A percentile compares a stretch with the other conserved stretches of the same genome.
phyloP scores from a whole-genome alignment of 805 yeast genomes.

The Starmerella asiatica region DNA sequence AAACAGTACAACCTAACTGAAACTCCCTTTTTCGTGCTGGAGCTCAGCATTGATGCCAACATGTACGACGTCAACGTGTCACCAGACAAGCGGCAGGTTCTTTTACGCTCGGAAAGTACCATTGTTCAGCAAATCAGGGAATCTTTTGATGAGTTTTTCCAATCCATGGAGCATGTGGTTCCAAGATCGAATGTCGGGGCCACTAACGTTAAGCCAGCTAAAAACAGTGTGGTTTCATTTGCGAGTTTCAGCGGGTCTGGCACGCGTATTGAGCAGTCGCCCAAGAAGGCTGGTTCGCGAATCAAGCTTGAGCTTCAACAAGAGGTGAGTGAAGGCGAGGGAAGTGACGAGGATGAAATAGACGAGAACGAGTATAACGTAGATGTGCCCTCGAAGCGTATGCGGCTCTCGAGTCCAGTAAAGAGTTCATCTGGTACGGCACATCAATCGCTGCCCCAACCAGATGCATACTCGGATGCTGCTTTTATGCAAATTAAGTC shows the following conservation, averaged over 20 bases:
- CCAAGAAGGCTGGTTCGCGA: not conserved
- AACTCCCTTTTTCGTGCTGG: conserved; percentile 52
- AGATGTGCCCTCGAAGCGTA: no score
- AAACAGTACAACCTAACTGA: conserved; percentile 59
- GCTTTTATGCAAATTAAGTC: no score
- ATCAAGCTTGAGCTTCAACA: not conserved
- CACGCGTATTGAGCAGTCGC: conserved; percentile 7
- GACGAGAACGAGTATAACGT: conserved; percentile 14
- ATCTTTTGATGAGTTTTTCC: conserved; percentile 38
- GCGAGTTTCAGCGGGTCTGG: conserved; percentile 16
- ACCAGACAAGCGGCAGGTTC: conserved; percentile 71
- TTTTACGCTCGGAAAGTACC: conserved; percentile 52
- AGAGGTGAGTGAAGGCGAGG: not conserved
- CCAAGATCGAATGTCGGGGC: conserved; percentile 21
- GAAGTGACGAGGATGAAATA: not conserved
- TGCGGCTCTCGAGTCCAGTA: no score
- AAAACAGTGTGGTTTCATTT: conserved; percentile 7
- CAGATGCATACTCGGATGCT: no score
- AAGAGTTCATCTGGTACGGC: no score
- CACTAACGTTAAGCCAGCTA: conserved; percentile 4
- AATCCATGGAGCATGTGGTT: conserved; percentile 28
- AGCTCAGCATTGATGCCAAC: conserved; percentile 40
- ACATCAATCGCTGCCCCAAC: no score
- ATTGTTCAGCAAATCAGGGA: conserved; percentile 44
- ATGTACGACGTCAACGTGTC: conserved; percentile 70